These are phyloP conservation scores for Clarireedia monteithiana DNA, from an alignment of 2,329 filamentous ascomycete genomes.

Conservation along the genomic window DNA sequence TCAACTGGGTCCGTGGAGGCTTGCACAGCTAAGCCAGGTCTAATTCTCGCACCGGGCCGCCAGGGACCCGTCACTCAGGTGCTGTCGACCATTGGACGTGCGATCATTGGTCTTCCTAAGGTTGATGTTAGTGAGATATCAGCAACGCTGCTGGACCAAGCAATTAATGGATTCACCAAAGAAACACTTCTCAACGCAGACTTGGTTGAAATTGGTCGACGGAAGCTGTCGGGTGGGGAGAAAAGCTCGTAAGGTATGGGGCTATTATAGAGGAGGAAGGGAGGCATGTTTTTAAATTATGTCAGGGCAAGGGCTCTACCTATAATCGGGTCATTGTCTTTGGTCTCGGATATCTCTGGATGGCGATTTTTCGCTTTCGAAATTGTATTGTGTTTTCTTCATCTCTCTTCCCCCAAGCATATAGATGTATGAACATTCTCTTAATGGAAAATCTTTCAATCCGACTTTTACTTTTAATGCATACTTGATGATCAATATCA, in stretches of 20 bases:
- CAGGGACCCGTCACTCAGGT: constrained; percentile 13
- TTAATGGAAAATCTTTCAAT: too few species aligned
- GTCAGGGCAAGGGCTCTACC: too few species aligned
- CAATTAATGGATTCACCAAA: neutral
- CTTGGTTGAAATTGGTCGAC: constrained; percentile 15
- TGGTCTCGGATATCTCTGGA: too few species aligned
- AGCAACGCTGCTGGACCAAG: constrained; percentile 37
- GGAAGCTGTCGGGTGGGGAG: neutral
- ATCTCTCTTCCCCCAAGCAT: too few species aligned
- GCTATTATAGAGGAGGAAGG: too few species aligned
- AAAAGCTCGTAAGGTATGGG: neutral
- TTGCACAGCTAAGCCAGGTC: constrained; percentile 36
- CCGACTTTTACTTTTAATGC: too few species aligned
- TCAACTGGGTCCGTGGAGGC: constrained; percentile 33
- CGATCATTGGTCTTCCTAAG: constrained; percentile 28
- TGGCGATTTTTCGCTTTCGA: too few species aligned
- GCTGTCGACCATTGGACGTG: constrained; percentile 16
- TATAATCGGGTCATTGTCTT: too few species aligned
- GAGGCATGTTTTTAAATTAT: too few species aligned
- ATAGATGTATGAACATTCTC: too few species aligned
- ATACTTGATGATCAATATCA: too few species aligned
- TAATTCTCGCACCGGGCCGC: constrained; percentile 31
- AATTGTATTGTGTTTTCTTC: too few species aligned
- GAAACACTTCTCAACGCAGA: neutral
- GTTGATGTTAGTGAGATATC: constrained; percentile 34